Evolutionary conservation across 2,329 filamentous ascomycete species (phyloP).

Genomic region (Aureobasidium sp.): DNA sequence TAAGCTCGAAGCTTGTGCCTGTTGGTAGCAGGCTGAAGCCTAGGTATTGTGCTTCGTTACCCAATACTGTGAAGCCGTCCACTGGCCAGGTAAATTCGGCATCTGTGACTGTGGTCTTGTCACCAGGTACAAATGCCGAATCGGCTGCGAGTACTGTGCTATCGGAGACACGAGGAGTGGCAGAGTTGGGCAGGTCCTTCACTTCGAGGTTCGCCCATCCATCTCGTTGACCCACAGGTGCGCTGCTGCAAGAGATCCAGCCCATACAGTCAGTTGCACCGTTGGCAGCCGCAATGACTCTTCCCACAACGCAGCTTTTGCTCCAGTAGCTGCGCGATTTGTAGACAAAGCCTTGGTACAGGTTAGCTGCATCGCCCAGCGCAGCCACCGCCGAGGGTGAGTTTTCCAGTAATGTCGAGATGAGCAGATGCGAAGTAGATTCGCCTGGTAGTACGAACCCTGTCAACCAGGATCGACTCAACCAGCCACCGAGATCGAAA

Average conservation of each 20-base stretch:
- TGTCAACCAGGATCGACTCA: constrained; percentile 47
- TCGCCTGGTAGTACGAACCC: constrained; percentile 48
- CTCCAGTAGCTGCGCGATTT: constrained; percentile 47
- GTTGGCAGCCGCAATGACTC: constrained; percentile 40
- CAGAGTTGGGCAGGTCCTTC: constrained; percentile 22
- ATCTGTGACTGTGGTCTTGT: constrained; percentile 17
- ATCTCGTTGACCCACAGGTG: constrained; percentile 32
- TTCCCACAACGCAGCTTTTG: constrained; percentile 45
- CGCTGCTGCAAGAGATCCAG: constrained; percentile 37
- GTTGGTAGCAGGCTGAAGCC: constrained; percentile 17
- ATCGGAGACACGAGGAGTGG: background rate
- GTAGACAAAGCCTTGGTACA: constrained; percentile 49
- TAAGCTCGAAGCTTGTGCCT: background rate
- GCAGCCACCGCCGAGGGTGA: constrained; percentile 39
- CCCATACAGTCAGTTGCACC: constrained; percentile 45
- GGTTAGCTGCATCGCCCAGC: constrained; percentile 42
- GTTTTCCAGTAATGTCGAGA: constrained; percentile 48
- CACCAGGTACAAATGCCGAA: constrained; percentile 28
- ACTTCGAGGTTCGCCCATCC: constrained; percentile 44
- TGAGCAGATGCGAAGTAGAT: constrained; percentile 45
- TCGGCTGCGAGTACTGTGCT: constrained; percentile 25
- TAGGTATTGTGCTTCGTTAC: constrained; percentile 20
- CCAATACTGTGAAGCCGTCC: constrained; percentile 24
- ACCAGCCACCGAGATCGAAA: constrained; percentile 41
- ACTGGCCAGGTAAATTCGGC: constrained; percentile 28